Evolutionary conservation across 1,139 yeast species (phyloP), one percentile per base, ranked within the genome.

Genomic region (Kodamaea alishanica): DNA sequence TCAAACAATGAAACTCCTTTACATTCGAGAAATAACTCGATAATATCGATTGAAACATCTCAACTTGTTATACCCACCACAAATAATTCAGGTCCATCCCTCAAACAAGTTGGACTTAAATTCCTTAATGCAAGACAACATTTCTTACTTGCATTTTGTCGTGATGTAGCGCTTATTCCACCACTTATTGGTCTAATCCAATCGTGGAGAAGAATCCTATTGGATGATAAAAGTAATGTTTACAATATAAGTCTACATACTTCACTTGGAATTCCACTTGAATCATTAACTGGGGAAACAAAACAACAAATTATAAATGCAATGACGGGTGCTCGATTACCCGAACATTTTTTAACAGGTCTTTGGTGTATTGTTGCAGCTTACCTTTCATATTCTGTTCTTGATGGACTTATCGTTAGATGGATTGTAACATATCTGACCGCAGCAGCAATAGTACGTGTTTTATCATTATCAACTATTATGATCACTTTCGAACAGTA

Each of bases 351-450:
- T 46, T 62, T 84, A 32, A 80, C 89, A 5, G 84, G 88, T 0
- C 60, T 84, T 10, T 84, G 94, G 94, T 84, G 97, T 56, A 58
- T 85, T 6, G 97, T 92, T 6, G 79, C 95, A 2, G 89, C 89
- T 2, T 88, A 88, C 55, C 67, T 92, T 42, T 81, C 95, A 8
- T 89, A 82, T 59, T 79, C 90, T 2, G 89, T 88, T 5, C 67
- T 90, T 30, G 97, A 90, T 56, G 95, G 96, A 0, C 67, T 92
- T 29, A 87, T 90, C 83, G 84, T 88, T 20, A 70, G 98, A 33
- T 92, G 97, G 95, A 86, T 90, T 29, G 94, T 90, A 30, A 87
- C 86, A 12, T 90, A 90, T 58, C 84, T 88, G 46, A 82, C 90
- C 0, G 73, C 85, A 2, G 97, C 96, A 0, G 95, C 96, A 0